Percentiles rank a stretch among this genome's conserved stretches.
Conservation (phyloP, 495 filamentous ascomycete genomes). For the Aspergillus avenaceus region DNA sequence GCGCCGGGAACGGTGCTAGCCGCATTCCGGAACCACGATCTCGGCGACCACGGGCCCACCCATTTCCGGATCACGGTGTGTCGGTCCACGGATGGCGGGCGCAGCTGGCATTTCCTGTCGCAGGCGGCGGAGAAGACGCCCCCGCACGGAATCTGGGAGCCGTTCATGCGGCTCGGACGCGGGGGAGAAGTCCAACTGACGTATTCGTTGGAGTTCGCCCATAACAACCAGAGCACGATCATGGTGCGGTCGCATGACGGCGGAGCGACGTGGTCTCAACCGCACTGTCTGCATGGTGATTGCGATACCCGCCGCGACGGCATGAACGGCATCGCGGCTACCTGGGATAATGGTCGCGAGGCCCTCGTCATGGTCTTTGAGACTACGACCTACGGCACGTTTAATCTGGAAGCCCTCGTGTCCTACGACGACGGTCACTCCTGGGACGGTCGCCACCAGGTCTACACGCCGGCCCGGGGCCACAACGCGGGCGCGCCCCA, state of each 20-base stretch:
- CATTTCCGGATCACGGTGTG: slow-evolving; percentile 61
- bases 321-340: slow-evolving; percentile 54
- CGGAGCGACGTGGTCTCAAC: slow-evolving; percentile 46
- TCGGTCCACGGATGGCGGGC: slow-evolving; percentile 50
- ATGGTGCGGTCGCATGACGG: slow-evolving; percentile 51
- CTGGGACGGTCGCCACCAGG: slow-evolving; percentile 48
- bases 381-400: slow-evolving; percentile 45
- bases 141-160: slow-evolving; percentile 56
- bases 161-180: slow-evolving; percentile 50
- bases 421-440: slow-evolving; percentile 54
- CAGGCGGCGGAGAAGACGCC: slow-evolving; percentile 43
- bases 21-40: slow-evolving; percentile 59
- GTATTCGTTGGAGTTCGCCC: slow-evolving; percentile 52
- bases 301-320: slow-evolving; percentile 49
- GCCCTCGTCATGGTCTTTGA: slow-evolving; percentile 58
- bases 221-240: slow-evolving; percentile 58
- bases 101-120: slow-evolving; percentile 50
- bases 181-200: slow-evolving; percentile 53
- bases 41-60: slow-evolving; percentile 30
- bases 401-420: slow-evolving; percentile 51
- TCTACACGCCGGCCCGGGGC: slow-evolving; percentile 42
- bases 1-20: slow-evolving; percentile 46
- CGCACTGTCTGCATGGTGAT: slow-evolving; percentile 44
- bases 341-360: slow-evolving; percentile 35
- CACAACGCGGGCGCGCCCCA: slow-evolving; percentile 57